These are phyloP conservation scores for Eutrema salsugineum DNA, from an alignment of 441 rosid species.

Conservation along the genomic window DNA sequence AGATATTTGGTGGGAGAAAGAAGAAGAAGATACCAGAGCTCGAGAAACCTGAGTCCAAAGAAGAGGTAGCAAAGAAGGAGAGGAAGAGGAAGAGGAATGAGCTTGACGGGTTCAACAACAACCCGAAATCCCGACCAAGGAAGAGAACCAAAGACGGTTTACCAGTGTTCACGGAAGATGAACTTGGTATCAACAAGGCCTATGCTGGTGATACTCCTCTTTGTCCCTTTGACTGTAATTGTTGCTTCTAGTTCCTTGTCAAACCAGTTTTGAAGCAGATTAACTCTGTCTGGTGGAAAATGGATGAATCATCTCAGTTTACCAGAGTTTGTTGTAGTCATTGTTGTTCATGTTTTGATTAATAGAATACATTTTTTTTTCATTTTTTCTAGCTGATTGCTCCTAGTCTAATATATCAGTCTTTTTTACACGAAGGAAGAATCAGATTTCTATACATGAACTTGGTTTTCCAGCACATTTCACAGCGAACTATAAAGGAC, in stretches of 20 bases:
- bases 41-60: not conserved
- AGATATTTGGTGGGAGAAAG: slow-evolving; percentile 41
- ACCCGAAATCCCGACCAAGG: slow-evolving; percentile 28
- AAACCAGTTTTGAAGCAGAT: not conserved
- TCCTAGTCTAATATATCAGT: too few species aligned
- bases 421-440: too few species aligned
- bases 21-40: slow-evolving; percentile 34
- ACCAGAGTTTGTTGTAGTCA: not conserved
- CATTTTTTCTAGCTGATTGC: too few species aligned
- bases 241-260: slow-evolving; percentile 50
- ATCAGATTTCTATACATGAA: too few species aligned
- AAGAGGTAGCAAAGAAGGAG: slow-evolving; percentile 26
- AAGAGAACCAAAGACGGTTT: slow-evolving; percentile 43
- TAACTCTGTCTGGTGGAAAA: not conserved
- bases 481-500: too few species aligned
- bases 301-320: not conserved
- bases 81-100: slow-evolving; percentile 31
- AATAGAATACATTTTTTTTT: not conserved
- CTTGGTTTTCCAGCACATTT: too few species aligned
- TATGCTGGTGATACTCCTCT: slow-evolving; percentile 65
- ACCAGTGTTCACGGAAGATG: slow-evolving; percentile 28
- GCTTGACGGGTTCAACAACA: slow-evolving; percentile 17
- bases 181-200: slow-evolving; percentile 52
- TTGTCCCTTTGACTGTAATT: slow-evolving; percentile 84
- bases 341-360: not conserved